A percentile compares a stretch with the other conserved stretches of the same genome.
phyloP scores from a whole-genome alignment of 2,329 filamentous ascomycete genomes.

The Alternaria consortialis region DNA sequence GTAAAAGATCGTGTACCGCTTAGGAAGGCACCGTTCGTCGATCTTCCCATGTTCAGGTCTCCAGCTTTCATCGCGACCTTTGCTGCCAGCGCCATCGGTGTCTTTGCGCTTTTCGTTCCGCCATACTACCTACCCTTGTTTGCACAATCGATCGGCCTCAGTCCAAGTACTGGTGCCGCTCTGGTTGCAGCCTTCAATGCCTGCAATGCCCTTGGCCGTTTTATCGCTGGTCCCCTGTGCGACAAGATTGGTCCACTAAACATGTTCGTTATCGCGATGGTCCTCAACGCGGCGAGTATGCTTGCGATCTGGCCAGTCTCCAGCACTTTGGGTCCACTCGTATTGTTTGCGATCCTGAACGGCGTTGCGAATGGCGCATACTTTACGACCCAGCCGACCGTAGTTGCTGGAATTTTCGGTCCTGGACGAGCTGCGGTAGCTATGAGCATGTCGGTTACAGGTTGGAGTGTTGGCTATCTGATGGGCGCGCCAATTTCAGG shows the following conservation, averaged over 20 bases:
- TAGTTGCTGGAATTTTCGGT: conserved; percentile 40
- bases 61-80: conserved; percentile 36
- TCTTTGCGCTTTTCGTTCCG: conserved; percentile 43
- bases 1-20: conserved; percentile 37
- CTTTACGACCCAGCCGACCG: conserved; percentile 42
- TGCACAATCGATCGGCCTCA: conserved; percentile 37
- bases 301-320: conserved; percentile 45
- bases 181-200: conserved; percentile 41
- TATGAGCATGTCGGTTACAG: conserved; percentile 41
- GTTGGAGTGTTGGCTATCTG: conserved; percentile 39
- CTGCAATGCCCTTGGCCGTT: conserved; percentile 41
- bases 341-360: conserved; percentile 40
- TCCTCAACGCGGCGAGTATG: conserved; percentile 40
- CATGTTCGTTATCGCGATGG: conserved; percentile 40
- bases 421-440: conserved; percentile 38
- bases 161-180: conserved; percentile 37
- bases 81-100: conserved; percentile 34
- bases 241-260: conserved; percentile 46
- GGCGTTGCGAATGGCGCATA: conserved; percentile 43
- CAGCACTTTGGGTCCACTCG: conserved; percentile 32
- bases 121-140: conserved; percentile 43
- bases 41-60: conserved; percentile 36
- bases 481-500: conserved; percentile 42
- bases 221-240: conserved; percentile 38
- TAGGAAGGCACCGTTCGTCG: conserved; percentile 33